Conservation (phyloP, 805 yeast genomes). For the Pichia phayaonensis region DNA sequence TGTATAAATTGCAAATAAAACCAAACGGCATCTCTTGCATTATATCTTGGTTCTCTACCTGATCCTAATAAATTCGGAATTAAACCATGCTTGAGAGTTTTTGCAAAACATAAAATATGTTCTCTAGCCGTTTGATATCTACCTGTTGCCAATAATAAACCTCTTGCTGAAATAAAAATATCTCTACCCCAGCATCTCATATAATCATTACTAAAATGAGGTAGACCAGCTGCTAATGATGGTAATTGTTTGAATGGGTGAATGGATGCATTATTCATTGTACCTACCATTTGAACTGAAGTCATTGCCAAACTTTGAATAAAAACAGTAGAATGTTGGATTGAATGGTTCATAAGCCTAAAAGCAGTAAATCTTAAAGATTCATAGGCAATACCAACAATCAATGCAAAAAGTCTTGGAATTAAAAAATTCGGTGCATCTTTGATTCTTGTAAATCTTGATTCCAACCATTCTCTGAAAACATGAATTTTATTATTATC, state of each 20-base stretch:
- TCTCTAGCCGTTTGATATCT: conserved; percentile 69
- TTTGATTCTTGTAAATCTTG: conserved; percentile 56
- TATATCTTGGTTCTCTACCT: conserved; percentile 88
- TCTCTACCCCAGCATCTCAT: conserved; percentile 99
- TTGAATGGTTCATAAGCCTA: conserved; percentile 41
- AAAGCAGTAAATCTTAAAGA: conserved; percentile 69
- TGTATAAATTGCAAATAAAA: conserved; percentile 85
- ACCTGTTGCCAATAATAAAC: conserved; percentile 70
- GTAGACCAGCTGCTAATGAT: conserved; percentile 91
- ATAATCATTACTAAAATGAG: conserved; percentile 83
- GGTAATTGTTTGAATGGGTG: conserved; percentile 56
- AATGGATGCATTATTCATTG: conserved; percentile 65
- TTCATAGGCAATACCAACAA: conserved; percentile 77
- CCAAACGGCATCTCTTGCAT: conserved; percentile 98
- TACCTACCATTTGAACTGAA: conserved; percentile 82
- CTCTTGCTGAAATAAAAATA: conserved; percentile 81
- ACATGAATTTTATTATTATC: conserved; percentile 39
- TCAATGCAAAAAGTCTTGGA: conserved; percentile 81
- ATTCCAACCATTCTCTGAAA: conserved; percentile 64
- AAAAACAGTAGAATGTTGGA: conserved; percentile 60
- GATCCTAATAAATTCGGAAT: conserved; percentile 91
- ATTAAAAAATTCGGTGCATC: conserved; percentile 68
- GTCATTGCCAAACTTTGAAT: conserved; percentile 73
- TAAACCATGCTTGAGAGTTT: conserved; percentile 88
- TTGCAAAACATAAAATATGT: conserved; percentile 82